phyloP scores from a whole-genome alignment of 768 basidiomycete species.

The Boletales sp. region DNA sequence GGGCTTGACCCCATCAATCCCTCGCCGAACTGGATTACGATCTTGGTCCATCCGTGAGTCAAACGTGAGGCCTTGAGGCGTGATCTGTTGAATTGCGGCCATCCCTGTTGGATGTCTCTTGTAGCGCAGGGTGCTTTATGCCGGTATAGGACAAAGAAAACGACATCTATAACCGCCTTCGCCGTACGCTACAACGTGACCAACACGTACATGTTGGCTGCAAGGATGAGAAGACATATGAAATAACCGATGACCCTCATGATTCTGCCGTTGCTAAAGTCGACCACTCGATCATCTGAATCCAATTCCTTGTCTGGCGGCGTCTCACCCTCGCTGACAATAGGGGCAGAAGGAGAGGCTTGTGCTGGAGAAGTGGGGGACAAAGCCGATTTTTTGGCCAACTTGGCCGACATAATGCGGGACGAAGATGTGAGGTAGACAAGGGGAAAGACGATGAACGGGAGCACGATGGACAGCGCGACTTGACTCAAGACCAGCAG shows the following conservation, averaged over 20 bases:
- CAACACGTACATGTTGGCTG: conserved; percentile 78
- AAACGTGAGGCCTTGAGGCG: too few relatives aligned
- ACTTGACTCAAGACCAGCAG: conserved; percentile 89
- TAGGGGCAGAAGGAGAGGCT: neutral
- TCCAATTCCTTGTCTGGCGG: conserved; percentile 3
- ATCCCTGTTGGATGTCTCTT: too few relatives aligned
- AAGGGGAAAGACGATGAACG: conserved; percentile 81
- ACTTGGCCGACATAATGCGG: conserved; percentile 63
- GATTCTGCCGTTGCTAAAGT: conserved; percentile 61
- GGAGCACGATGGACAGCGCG: conserved; percentile 75
- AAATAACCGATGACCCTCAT: conserved; percentile 46
- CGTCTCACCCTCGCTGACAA: neutral
- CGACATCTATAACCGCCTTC: too few relatives aligned
- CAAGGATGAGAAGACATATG: conserved; percentile 63
- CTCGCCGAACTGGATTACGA: too few relatives aligned
- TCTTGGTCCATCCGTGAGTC: too few relatives aligned
- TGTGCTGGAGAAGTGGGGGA: neutral
- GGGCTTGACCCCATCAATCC: too few relatives aligned
- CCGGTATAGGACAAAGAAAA: too few relatives aligned
- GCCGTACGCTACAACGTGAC: conserved; percentile 39
- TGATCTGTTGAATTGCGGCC: too few relatives aligned
- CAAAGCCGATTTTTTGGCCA: neutral
- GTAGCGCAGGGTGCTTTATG: too few relatives aligned
- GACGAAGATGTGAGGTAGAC: conserved; percentile 68
- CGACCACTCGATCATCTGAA: conserved; percentile 39